phyloP scores from a whole-genome alignment of 2,329 filamentous ascomycete species.

The Sporothrix brasiliensis region DNA sequence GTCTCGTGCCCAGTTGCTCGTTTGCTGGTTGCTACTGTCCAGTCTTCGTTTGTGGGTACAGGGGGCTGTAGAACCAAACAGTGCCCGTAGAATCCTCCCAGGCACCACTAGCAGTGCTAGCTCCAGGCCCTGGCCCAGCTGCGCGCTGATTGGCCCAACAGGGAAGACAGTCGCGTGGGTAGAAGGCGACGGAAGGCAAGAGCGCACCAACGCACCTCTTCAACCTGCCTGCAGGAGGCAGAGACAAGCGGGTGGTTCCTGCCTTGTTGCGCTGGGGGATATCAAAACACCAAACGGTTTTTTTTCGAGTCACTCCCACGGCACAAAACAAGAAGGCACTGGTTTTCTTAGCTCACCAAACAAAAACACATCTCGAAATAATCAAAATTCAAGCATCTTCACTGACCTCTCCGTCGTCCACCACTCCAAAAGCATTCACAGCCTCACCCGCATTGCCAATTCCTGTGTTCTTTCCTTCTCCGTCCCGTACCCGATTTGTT shows the following conservation, averaged over 20 bases:
- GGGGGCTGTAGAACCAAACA: slow-evolving; percentile 14
- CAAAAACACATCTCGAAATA: neutral
- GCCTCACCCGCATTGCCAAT: neutral
- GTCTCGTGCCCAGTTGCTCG: neutral
- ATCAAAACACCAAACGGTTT: slow-evolving; percentile 8
- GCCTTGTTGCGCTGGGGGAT: neutral
- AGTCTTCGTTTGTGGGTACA: slow-evolving; percentile 26
- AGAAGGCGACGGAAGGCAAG: slow-evolving; percentile 35
- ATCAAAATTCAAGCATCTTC: neutral
- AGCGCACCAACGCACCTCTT: slow-evolving; percentile 16
- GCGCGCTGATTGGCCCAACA: slow-evolving; percentile 34
- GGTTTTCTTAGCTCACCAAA: neutral
- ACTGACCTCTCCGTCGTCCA: neutral
- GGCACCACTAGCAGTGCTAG: slow-evolving; percentile 25
- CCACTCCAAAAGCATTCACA: neutral
- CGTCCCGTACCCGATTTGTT: slow-evolving; percentile 22
- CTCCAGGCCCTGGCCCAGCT: slow-evolving; percentile 13
- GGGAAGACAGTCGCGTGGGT: slow-evolving; percentile 33
- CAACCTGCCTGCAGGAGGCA: slow-evolving; percentile 1
- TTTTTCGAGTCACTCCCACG: neutral
- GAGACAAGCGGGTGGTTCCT: slow-evolving; percentile 14
- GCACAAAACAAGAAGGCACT: neutral
- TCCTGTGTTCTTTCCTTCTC: neutral
- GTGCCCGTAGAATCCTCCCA: slow-evolving; percentile 20
- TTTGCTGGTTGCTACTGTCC: neutral